Base-by-base conservation (phyloP, 805 yeast genomes). In the Wickerhamiella australiensis region DNA sequence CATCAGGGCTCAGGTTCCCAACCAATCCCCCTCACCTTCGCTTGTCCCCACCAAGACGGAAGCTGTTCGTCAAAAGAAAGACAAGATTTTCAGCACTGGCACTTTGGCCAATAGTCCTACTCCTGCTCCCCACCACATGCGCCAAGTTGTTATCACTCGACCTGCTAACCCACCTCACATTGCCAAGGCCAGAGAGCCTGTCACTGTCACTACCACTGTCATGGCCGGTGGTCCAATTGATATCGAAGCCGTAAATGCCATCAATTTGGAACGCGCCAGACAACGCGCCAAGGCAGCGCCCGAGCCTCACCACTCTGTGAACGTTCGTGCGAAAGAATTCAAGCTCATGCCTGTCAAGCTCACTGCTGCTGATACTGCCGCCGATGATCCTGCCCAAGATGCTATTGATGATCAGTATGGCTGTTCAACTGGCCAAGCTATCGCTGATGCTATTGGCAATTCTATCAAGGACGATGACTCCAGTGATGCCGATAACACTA, bases 141-240 rank as follows among this genome's bases (percentile, higher is more conserved):
- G 35, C 23, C 33, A 29, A 17, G 38, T 45, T 23, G 25, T 23
- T 11, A 36, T 35, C 17, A 22, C 20, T 15, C 33, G 33, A 9
- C 47, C 47, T 3, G 33, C 31, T 15, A 25, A 20, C 38, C 20
- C 38, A 6, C 47, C 47, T 15, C 44, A 21, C 42, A 35, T 35
- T 23, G 40, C 41, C 29, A 45, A 23, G 20, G 42, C 42, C 4
- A 41, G 13, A 7, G 3, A 18, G 12, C 31, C 44, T 5, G 37
- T 35, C 12, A 22, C 22, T 15, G 47, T 43, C 18, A 45, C 47
- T 22, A 45, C 47, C 13, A 45, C 47, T n/a, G 22, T 45, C 7
- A 35, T 45, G 33, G 47, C 26, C 17, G 41, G 41, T 3, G 35
- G 33, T 5, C 47, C 47, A 6, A 22, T 20, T 3, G 22, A 42